Evolutionary conservation across 805 yeast genomes (phyloP).

Genomic region (Groenewaldozyma salmanticensis): DNA sequence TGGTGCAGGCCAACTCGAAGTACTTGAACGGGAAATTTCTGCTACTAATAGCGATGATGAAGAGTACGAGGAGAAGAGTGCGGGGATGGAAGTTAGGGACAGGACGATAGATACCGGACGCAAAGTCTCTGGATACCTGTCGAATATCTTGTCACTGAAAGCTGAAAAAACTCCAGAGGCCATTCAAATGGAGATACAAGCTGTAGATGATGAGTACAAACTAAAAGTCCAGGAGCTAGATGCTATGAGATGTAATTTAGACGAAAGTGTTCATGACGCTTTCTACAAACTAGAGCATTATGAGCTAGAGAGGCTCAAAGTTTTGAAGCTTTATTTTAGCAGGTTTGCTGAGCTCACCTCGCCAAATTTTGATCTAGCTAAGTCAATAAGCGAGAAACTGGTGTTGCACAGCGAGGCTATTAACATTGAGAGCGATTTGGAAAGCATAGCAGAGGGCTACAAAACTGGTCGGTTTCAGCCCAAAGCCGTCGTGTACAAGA

Average conservation of each 20-base stretch:
- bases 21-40: not conserved
- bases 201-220: constrained; percentile 43
- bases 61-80: not conserved
- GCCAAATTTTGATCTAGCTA: constrained; percentile 24
- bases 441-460: constrained; percentile 48
- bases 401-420: constrained; percentile 36
- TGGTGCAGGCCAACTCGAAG: constrained; percentile 1
- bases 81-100: not conserved
- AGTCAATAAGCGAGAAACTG: constrained; percentile 8
- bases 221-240: constrained; percentile 50
- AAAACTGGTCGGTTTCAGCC: constrained; percentile 69
- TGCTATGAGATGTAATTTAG: constrained; percentile 54
- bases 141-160: not conserved
- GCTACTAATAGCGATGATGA: not conserved
- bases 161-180: constrained; percentile 4
- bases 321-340: constrained; percentile 52
- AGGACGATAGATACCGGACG: not conserved
- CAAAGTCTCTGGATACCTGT: not conserved
- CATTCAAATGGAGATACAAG: constrained; percentile 35
- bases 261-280: constrained; percentile 56
- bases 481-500: constrained; percentile 57
- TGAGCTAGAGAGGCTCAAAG: constrained; percentile 59
- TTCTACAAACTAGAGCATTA: constrained; percentile 62
- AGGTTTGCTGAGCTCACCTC: constrained; percentile 52
- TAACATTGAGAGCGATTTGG: constrained; percentile 54